Conservation (phyloP, 306 rosid genomes). For the Glycyrrhiza uralensis region DNA sequence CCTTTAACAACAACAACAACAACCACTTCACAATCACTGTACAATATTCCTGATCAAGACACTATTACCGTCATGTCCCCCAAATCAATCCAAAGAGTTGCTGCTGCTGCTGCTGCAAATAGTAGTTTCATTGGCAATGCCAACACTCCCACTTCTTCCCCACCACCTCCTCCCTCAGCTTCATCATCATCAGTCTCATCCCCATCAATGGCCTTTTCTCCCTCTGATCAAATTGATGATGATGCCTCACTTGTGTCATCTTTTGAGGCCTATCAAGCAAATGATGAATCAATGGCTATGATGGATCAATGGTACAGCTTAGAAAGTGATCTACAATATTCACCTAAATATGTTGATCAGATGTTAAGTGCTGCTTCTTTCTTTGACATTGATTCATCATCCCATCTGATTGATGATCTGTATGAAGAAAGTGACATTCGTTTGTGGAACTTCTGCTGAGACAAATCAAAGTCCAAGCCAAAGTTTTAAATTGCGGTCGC, state of each 20-base stretch:
- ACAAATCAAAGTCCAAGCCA: no score
- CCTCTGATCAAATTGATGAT: conserved; percentile 47
- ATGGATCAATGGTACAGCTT: conserved; percentile 67
- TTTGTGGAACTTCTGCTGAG: conserved; percentile 89
- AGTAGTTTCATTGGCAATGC: conserved; percentile 33
- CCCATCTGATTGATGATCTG: conserved; percentile 43
- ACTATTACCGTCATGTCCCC: conserved; percentile 65
- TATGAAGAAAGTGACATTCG: conserved; percentile 78
- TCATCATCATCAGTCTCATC: conserved; percentile 55
- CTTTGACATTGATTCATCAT: conserved; percentile 62
- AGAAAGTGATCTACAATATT: conserved; percentile 45
- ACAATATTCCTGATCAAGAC: conserved; percentile 41
- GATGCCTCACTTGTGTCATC: conserved; percentile 42
- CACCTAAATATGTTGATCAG: conserved; percentile 63
- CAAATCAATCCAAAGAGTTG: conserved; percentile 78
- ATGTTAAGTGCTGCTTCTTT: conserved; percentile 55
- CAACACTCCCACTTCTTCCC: not conserved
- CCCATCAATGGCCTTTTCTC: conserved; percentile 41
- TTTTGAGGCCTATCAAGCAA: conserved; percentile 25
- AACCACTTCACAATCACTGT: conserved; percentile 27
- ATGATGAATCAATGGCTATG: conserved; percentile 39
- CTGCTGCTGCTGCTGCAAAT: conserved; percentile 92
- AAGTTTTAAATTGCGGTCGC: no score
- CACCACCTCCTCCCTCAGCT: conserved; percentile 30
- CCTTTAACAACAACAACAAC: no score